Base-by-base conservation (phyloP, 2,329 filamentous ascomycete genomes). In the Ophiostoma sp. region DNA sequence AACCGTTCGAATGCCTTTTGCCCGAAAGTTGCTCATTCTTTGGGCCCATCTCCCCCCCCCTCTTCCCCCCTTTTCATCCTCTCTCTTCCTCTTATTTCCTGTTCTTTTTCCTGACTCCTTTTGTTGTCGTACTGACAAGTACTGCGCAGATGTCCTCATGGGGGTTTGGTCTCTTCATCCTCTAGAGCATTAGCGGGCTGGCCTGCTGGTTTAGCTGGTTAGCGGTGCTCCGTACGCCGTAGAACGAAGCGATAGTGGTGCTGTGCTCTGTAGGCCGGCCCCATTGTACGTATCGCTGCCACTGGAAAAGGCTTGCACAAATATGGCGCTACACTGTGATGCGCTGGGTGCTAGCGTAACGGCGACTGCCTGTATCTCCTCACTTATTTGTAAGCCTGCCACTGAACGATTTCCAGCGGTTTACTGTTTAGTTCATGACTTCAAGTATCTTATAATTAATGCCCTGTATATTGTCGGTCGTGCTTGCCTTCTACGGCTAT, bases 71-170 rank as follows among this genome's bases (percentile, higher is more conserved):
- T 39, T 65, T 39, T 39, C 35, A 13, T 65, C 39, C 41, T 48
- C 10, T 27, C 33, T 39, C 52, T 65, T 60, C 33, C 35, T 60
- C 57, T 69, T 70, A 27, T 33, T 54, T 39, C 67, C 62, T 64
- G 48, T 17, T 65, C 31, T 64, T 35, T 35, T 62, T 66, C 35
- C 68, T 69, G 69, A 66, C 60, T 65, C 62, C 15, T 36, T 36
- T 64, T 35, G 31, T 60, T 60, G 69, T 73, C 72, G 73, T 74
- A 72, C 74, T 74, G 71, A 74, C 70, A 74, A 73, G 72, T 74
- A 75, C 74, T 48, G 73, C 72, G 74, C 72, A 75, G 73, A 71
- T 74, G 67, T 74, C 72, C 72, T 74, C 73, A 70, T 75, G 73
- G 71, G 52, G n/a, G 31, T 31, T 7, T 5, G 15, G 52, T 57